Evolutionary conservation across 306 rosid genomes (phyloP), one percentile per base, ranked within the genome.

Genomic region (Crotalaria pallida): DNA sequence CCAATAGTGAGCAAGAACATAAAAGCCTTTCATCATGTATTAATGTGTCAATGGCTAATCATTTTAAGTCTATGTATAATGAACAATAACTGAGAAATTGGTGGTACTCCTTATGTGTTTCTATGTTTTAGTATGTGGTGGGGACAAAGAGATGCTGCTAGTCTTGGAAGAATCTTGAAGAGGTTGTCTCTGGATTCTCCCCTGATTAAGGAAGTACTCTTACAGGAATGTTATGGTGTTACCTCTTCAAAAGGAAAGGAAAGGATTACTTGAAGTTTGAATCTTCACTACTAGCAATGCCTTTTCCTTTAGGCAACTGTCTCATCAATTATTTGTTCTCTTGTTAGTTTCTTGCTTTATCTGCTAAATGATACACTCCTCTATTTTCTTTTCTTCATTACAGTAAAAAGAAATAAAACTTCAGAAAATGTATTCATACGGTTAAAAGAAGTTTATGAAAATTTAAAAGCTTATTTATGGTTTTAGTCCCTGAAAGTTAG

Each of bases 161-260:
- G 71, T 52, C 55, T 50, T 58, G 66, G 53, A 64, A 65, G 73
- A 58, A 72, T 69, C 31, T 65, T 38, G 4, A 72, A 21, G 47
- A 49, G 58, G 10, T 3, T 76, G 38, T 67, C 45, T 41, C 71
- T 29, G 45, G 57, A 43, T 18, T 56, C 6, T 61, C 66, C 38
- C 49, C 26, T 48, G 22, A 67, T 53, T 21, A 66, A 50, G 34
- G 40, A 11, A 31, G 60, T 74, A 33, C 65, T 9, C 52, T 58
- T 51, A 58, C 34, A 60, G 67, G n/a, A n/a, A n/a, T n/a, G n/a
- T n/a, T n/a, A n/a, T 21, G 27, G 58, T 45, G 15, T 55, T 36
- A 5, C 31, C 56, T 19, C 53, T 50, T 29, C 66, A 9, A 34
- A 21, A 55, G 53, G 6, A 23, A 21, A 55, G 53, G 23, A 29